Percentiles rank a stretch among this genome's conserved stretches.
Evolutionary conservation across 345 rosid genomes (phyloP).

Genomic region (Nasturtium officinale): DNA sequence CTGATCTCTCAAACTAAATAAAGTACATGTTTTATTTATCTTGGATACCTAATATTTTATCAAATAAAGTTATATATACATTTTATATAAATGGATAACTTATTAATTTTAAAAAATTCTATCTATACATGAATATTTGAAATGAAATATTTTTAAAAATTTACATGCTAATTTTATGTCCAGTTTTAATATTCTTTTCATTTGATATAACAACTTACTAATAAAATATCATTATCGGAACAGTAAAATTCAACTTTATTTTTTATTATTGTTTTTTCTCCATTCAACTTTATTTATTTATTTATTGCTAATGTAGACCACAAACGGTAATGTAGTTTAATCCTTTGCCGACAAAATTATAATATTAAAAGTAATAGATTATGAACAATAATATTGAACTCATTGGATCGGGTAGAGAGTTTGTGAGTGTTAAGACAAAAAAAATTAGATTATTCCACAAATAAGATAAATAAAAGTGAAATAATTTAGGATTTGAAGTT

Average conservation of each 20-base stretch:
- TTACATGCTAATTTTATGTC: not conserved
- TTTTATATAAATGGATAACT: not conserved
- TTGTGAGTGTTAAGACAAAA: not conserved
- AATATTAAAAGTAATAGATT: not conserved
- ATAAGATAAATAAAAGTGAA: not conserved
- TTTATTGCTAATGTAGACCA: not conserved
- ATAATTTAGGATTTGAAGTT: constrained; percentile 32
- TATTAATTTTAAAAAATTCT: too few species aligned
- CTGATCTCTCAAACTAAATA: too few species aligned
- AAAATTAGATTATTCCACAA: constrained; percentile 12
- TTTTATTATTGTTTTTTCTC: too few species aligned
- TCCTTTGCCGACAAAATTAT: constrained; percentile 21
- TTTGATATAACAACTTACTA: not conserved
- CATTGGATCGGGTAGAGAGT: constrained; percentile 9
- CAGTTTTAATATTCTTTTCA: not conserved
- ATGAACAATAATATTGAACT: not conserved
- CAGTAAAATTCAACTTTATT: not conserved
- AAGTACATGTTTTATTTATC: not conserved
- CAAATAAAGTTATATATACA: too few species aligned
- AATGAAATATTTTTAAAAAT: not conserved
- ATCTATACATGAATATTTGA: not conserved
- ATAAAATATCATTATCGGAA: not conserved
- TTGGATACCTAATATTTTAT: not conserved
- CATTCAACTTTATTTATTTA: too few species aligned
- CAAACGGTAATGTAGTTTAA: not conserved